Evolutionary conservation across 345 rosid genomes (phyloP), one percentile per base, ranked within the genome.

Genomic region (Salix koriyanagi): DNA sequence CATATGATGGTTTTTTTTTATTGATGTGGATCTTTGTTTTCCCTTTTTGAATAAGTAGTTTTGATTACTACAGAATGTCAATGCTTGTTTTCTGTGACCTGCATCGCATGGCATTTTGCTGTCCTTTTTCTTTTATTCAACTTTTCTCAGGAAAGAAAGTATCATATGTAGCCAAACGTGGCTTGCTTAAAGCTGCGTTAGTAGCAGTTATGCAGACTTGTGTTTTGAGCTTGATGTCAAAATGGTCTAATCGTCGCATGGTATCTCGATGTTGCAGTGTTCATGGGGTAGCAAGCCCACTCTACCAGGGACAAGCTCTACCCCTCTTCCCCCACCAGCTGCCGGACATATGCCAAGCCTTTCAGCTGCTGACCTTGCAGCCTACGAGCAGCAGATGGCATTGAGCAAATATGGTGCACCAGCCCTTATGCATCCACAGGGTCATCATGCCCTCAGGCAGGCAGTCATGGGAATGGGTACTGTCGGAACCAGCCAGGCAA

Each of bases 231-330:
- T 39, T 39, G 52, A 61, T 25, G 26, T 61, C 13, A 61, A 10
- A 19, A 13, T 46, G 8, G 74, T n/a, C 26, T 61, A 28, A 76
- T 41, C 12, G 15, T 41, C 6, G 15, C 11, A 65, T 13, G n/a
- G 46, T 37, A 44, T 42, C 16, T 71, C 50, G 15, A 64, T 77
- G 48, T 77, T 72, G 74, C 76, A 95, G 98, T 93, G 98, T 80
- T 93, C 97, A 21, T 95, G 97, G 98, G 99, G 98, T 15, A 95
- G 89, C 87, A 93, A 91, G 79, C 98, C 97, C 7, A 94, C 95
- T 36, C 95, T 92, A 26, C 89, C 90, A 2, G 98, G 97, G 32
- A 90, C 93, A 65, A 88, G 88, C 77, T 94, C 97, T 44, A 91
- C 87, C 83, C 98, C 97, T 58, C 91, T 91, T 65, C 97, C 98